Evolutionary conservation across 2,329 filamentous ascomycete species (phyloP), one percentile per base, ranked within the genome.

Genomic region (Anisogramma anomala): DNA sequence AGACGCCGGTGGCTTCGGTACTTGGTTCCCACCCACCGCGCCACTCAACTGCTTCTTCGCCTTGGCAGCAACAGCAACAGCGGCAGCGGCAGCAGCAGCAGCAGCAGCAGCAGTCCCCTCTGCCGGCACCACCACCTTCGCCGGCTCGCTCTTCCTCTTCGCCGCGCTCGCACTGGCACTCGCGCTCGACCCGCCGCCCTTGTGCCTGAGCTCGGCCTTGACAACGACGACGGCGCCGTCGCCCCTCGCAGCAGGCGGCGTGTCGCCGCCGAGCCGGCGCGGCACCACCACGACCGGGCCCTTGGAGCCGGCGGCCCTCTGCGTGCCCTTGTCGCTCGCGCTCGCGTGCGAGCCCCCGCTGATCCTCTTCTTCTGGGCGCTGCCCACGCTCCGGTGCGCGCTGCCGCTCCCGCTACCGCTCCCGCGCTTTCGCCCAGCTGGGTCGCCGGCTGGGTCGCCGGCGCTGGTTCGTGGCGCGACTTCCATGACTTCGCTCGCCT

Each of bases 401-500:
- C 17, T 23, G 4, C 25, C 39, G 33, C 20, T 36, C n/a, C 26
- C 17, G 18, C 15, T 36, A 23, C 17, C 34, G 1, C 26, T 25
- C 26, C 25, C 33, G 13, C 14, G 20, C 17, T 15, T 19, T 25
- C 32, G n/a, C n/a, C n/a, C n/a, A n/a, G n/a, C n/a, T n/a, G n/a
- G n/a, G n/a, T 15, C 28, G 13, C 36, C 41, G 9, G n/a, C n/a
- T 26, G 35, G 25, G 26, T 22, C 23, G 10, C 39, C 23, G 13
- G 26, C 15, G 22, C 38, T 41, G 11, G 17, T 35, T 20, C 34
- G 25, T 5, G 44, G 37, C 7, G 30, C 14, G 11, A 17, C 25
- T 17, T 41, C 36, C 19, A 44, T 30, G 10, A 36, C 25, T 11
- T 39, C 45, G 7, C 20, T 18, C n/a, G 33, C 28, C 9, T 33